A percentile compares a stretch with the other conserved stretches of the same genome.
Conservation (phyloP, 176 grass and related monocot genomes). For the Chloris gayana region DNA sequence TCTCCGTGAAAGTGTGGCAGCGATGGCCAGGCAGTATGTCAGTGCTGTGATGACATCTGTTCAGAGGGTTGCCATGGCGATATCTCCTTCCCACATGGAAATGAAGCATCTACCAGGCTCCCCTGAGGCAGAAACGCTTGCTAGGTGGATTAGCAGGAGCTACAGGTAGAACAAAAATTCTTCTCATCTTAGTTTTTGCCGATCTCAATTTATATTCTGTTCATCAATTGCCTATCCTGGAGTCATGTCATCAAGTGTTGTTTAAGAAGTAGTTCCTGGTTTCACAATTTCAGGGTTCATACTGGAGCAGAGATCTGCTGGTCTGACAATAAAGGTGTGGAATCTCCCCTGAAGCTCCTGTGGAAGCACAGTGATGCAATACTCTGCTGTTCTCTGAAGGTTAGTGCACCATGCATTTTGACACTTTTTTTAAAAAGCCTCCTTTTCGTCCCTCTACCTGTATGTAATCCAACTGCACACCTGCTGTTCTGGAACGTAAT, state of each 20-base stretch:
- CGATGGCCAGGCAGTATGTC: conserved; percentile 82
- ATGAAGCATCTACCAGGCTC: conserved; percentile 65
- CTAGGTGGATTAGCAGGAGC: conserved; percentile 75
- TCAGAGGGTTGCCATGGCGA: conserved; percentile 92
- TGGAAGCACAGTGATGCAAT: conserved; percentile 90
- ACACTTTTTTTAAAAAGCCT: rapidly evolving
- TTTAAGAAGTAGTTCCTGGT: neutral
- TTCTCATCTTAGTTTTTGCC: neutral
- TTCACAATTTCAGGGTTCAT: conserved; percentile 60
- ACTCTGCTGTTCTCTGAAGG: conserved; percentile 90
- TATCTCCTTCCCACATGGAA: conserved; percentile 65
- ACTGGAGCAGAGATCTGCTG: conserved; percentile 64
- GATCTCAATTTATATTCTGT: neutral
- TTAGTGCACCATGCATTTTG: neutral
- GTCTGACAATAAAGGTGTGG: conserved; percentile 36
- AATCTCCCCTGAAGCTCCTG: conserved; percentile 64
- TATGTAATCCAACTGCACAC: neutral
- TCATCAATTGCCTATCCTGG: neutral
- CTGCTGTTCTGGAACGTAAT: neutral
- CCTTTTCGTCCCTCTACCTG: neutral
- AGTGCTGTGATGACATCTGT: conserved; percentile 80
- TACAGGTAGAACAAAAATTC: conserved; percentile 57
- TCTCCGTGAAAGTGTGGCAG: conserved; percentile 76
- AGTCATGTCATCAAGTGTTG: neutral
- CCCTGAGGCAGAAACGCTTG: conserved; percentile 76